A percentile compares a stretch with the other conserved stretches of the same genome.
phyloP scores from a whole-genome alignment of 2,329 filamentous ascomycete genomes.

The Penicillium expansum region DNA sequence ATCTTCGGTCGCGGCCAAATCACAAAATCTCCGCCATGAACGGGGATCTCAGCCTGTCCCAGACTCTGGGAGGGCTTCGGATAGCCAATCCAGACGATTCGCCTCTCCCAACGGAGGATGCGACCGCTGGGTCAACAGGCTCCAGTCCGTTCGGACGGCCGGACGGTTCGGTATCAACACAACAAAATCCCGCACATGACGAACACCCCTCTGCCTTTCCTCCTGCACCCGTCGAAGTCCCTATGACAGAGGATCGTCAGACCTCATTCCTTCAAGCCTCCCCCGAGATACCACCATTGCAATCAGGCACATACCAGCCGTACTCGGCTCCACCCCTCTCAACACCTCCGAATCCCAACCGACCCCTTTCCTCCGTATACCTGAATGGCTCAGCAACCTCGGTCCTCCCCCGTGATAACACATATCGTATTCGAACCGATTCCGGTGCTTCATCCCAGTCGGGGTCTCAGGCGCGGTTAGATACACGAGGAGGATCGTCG shows the following conservation, averaged over 20 bases:
- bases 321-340: conserved; percentile 44
- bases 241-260: conserved; percentile 41
- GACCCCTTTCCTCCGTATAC: conserved; percentile 51
- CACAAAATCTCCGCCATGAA: conserved; percentile 62
- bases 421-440: conserved; percentile 59
- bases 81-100: conserved; percentile 94
- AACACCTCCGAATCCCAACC: conserved; percentile 37
- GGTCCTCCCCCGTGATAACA: conserved; percentile 41
- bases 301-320: conserved; percentile 45
- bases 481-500: conserved; percentile 60
- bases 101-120: conserved; percentile 41
- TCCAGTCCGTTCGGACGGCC: conserved; percentile 21
- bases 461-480: conserved; percentile 56
- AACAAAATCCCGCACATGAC: conserved; percentile 21
- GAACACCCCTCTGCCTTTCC: conserved; percentile 21
- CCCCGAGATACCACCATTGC: conserved; percentile 41
- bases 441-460: conserved; percentile 58
- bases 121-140: conserved; percentile 27
- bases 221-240: conserved; percentile 22
- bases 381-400: conserved; percentile 44
- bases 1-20: conserved; percentile 1
- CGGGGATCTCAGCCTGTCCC: conserved; percentile 86
- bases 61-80: conserved; percentile 87
- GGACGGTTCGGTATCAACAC: conserved; percentile 26
- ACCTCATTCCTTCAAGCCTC: conserved; percentile 42